Evolutionary conservation across 768 basidiomycete genomes (phyloP).

Genomic region (Tricholoma sp.): DNA sequence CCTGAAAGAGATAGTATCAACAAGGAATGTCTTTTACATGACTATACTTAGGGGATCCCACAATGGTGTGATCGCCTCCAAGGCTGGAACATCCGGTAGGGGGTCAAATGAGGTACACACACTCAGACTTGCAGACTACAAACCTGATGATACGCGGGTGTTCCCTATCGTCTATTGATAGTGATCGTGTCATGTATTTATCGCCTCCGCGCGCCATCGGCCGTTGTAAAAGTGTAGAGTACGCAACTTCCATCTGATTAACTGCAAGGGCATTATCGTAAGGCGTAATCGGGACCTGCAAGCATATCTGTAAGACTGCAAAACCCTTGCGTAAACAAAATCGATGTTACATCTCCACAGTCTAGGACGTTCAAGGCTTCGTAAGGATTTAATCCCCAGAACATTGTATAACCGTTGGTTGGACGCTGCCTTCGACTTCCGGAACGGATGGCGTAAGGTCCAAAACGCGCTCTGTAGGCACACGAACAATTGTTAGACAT

Average conservation of each 20-base stretch:
- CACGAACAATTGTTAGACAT: neutral
- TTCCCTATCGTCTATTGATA: slow-evolving; percentile 53
- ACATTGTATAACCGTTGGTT: slow-evolving; percentile 55
- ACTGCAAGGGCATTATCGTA: slow-evolving; percentile 82
- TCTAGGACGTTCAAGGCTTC: slow-evolving; percentile 55
- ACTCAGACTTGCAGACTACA: slow-evolving; percentile 4
- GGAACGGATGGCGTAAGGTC: slow-evolving; percentile 79
- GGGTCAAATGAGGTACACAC: slow-evolving; percentile 1
- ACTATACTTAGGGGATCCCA: slow-evolving; percentile 19
- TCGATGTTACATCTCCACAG: slow-evolving; percentile 68
- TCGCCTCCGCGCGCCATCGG: slow-evolving; percentile 31
- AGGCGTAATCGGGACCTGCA: slow-evolving; percentile 67
- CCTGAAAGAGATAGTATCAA: slow-evolving; percentile 31
- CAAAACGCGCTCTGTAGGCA: slow-evolving; percentile 72
- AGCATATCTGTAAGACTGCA: neutral
- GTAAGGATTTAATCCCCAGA: slow-evolving; percentile 72
- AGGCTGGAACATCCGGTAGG: slow-evolving; percentile 34
- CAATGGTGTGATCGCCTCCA: slow-evolving; percentile 89
- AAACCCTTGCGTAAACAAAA: neutral
- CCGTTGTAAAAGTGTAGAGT: slow-evolving; percentile 67
- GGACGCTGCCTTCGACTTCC: slow-evolving; percentile 67
- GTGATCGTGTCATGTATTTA: slow-evolving; percentile 30
- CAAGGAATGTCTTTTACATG: slow-evolving; percentile 24
- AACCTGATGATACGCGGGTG: slow-evolving; percentile 75
- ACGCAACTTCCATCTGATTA: slow-evolving; percentile 85